A percentile compares a stretch with the other conserved stretches of the same genome.
Evolutionary conservation across 116 monocot genomes (phyloP).

Genomic region (Iris pallida): DNA sequence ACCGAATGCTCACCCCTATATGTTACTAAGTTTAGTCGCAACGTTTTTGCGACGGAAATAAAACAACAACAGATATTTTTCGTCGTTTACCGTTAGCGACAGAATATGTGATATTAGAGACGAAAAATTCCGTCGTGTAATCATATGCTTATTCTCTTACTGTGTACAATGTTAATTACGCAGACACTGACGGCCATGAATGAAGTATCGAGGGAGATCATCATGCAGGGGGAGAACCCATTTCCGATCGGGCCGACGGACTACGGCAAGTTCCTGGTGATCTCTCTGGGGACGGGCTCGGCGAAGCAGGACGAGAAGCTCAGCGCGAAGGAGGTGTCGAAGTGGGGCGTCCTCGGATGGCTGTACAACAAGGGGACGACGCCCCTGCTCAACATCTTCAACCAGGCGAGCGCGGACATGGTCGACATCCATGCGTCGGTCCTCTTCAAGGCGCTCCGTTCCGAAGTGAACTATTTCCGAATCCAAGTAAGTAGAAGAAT

Average conservation of each 20-base stretch:
- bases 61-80: too few species aligned
- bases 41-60: too few species aligned
- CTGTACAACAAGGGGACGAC: constrained; percentile 13
- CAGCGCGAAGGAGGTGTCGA: background rate
- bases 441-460: constrained; percentile 19
- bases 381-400: constrained; percentile 17
- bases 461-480: constrained; percentile 26
- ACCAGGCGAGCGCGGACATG: constrained; percentile 23
- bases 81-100: too few species aligned
- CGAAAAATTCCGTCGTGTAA: too few species aligned
- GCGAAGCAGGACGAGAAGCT: background rate
- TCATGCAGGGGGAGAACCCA: background rate
- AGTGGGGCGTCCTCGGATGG: constrained; percentile 25
- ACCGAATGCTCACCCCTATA: too few species aligned
- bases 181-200: constrained; percentile 2
- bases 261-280: constrained; percentile 21
- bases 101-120: too few species aligned
- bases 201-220: background rate
- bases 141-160: too few species aligned
- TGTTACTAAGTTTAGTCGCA: too few species aligned
- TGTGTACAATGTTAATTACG: too few species aligned
- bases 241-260: constrained; percentile 23
- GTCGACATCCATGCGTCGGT: constrained; percentile 24
- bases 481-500: too few species aligned
- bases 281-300: constrained; percentile 26